These are phyloP conservation scores for Kodamaea fungicola DNA, from an alignment of 1,139 yeast species.

Conservation along the genomic window DNA sequence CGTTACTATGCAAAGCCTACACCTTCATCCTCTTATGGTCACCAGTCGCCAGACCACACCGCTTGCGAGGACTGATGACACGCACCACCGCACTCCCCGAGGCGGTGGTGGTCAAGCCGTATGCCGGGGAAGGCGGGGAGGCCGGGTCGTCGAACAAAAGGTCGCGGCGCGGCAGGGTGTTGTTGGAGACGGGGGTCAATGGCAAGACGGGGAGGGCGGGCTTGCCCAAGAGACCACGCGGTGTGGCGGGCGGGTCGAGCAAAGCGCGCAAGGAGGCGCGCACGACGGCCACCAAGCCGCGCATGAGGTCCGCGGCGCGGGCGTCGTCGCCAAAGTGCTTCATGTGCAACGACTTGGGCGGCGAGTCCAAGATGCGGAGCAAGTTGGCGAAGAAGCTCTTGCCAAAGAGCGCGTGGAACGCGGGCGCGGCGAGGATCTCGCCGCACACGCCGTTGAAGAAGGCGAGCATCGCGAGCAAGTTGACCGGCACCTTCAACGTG, in stretches of 20 bases:
- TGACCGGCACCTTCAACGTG: slow-evolving; percentile 24
- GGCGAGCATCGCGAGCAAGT: slow-evolving; percentile 18
- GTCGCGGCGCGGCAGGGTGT: slow-evolving; percentile 22
- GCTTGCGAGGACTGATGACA: slow-evolving; percentile 1
- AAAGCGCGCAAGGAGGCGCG: slow-evolving; percentile 16
- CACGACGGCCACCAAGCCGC: slow-evolving; percentile 31
- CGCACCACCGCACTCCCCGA: slow-evolving; percentile 5
- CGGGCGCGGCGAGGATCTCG: slow-evolving; percentile 17
- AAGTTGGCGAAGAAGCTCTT: slow-evolving; percentile 28
- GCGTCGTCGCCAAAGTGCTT: slow-evolving; percentile 40
- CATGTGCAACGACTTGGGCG: slow-evolving; percentile 43
- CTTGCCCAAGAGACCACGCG: slow-evolving; percentile 7
- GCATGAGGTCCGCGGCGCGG: slow-evolving; percentile 37
- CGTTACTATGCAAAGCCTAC: not conserved
- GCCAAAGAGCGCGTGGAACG: slow-evolving; percentile 24
- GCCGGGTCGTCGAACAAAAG: slow-evolving; percentile 8
- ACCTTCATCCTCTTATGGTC: not conserved
- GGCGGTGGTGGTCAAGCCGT: slow-evolving; percentile 2
- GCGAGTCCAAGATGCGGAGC: slow-evolving; percentile 40
- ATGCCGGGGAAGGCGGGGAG: slow-evolving; percentile 1
- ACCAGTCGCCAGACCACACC: not conserved
- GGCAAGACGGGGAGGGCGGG: slow-evolving; percentile 15
- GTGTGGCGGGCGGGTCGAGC: slow-evolving; percentile 19
- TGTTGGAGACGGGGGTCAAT: slow-evolving; percentile 26
- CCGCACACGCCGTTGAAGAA: slow-evolving; percentile 18